These are phyloP conservation scores for Aechmea fasciata DNA, from an alignment of 176 grass and related monocot species.

Conservation along the genomic window DNA sequence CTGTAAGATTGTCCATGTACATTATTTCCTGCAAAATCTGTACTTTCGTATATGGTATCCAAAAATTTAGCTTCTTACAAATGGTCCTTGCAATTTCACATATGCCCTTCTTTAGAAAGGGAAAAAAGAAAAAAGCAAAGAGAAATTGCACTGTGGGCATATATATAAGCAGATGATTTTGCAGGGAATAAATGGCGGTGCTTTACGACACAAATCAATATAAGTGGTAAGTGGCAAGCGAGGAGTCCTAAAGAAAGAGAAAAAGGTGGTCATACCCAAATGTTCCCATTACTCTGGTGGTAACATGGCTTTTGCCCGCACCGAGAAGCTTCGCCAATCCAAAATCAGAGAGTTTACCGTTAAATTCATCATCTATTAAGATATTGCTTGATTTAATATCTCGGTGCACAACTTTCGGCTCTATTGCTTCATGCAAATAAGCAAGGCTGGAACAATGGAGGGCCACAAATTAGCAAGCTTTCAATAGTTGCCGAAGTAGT, in stretches of 20 bases:
- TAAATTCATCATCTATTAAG: constrained; percentile 81
- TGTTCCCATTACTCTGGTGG: constrained; percentile 82
- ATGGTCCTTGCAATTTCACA: no score
- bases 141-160: no score
- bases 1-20: no score
- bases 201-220: background rate
- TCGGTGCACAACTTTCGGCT: constrained; percentile 88
- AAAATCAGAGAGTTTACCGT: constrained; percentile 83
- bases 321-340: constrained; percentile 76
- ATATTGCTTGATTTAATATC: constrained; percentile 94
- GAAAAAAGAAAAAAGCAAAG: no score
- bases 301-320: constrained; percentile 79
- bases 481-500: background rate
- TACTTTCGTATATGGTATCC: no score
- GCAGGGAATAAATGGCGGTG: no score
- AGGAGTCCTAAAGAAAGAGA: background rate
- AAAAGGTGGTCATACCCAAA: constrained; percentile 39
- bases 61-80: no score
- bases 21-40: no score
- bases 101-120: no score
- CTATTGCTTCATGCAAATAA: constrained; percentile 87
- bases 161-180: no score
- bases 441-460: constrained; percentile 42
- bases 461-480: background rate
- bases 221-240: background rate